Conservation (phyloP, 176 grass and related monocot genomes). For the Tuctoria greenei region DNA sequence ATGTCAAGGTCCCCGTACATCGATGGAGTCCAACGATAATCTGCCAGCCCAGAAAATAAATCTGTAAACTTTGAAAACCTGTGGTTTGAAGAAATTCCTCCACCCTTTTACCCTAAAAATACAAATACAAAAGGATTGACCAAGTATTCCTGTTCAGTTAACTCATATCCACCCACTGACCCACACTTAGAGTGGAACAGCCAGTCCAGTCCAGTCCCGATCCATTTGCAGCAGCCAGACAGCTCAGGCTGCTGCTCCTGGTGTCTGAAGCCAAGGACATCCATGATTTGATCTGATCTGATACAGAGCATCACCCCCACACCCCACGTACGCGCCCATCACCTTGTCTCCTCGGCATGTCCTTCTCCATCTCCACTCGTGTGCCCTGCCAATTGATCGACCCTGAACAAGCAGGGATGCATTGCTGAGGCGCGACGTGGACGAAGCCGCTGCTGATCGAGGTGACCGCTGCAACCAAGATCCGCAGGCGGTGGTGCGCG, state of each 20-base stretch:
- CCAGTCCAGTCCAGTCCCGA: conserved; percentile 20
- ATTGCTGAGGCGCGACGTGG: conserved; percentile 41
- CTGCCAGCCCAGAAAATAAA: neutral
- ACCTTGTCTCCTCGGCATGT: conserved; percentile 7
- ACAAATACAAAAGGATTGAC: too few relatives aligned
- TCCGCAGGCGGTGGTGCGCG: conserved; percentile 51
- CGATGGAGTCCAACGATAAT: neutral
- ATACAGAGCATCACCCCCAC: conserved; percentile 9
- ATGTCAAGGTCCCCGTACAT: neutral
- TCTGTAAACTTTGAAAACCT: too few relatives aligned
- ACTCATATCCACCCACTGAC: neutral
- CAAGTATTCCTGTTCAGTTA: neutral
- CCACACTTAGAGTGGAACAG: neutral
- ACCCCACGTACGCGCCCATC: conserved; percentile 9
- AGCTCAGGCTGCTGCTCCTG: conserved; percentile 46
- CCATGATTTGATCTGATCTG: neutral
- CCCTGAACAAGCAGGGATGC: neutral
- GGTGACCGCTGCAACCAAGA: neutral
- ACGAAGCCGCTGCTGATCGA: neutral
- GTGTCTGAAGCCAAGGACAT: neutral
- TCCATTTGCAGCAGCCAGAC: conserved; percentile 46
- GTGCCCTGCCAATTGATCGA: conserved; percentile 2
- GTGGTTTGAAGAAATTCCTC: too few relatives aligned
- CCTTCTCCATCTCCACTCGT: neutral
- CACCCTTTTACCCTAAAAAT: too few relatives aligned